Base-by-base conservation (phyloP, 345 rosid genomes). In the Populus alba region DNA sequence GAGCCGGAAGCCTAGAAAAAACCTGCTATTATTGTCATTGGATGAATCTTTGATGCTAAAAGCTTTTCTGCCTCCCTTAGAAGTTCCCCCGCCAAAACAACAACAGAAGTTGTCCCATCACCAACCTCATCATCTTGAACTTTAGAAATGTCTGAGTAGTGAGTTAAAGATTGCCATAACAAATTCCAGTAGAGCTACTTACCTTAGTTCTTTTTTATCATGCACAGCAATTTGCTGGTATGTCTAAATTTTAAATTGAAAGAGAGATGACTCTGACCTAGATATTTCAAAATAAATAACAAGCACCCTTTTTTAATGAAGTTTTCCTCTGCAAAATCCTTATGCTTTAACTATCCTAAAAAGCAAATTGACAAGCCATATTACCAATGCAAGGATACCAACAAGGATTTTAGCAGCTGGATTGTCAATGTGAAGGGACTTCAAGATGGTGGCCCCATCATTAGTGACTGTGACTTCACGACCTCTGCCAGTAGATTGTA, bases 121-220 rank as follows among this genome's bases (percentile, higher is more conserved):
- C 99, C 99, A 74, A 96, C 99, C 89, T 96, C 99, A 78, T 96
- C 99, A 84, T 96, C 99, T 86, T 96, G 99, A 75, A 96, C 99
- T 90, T 96, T 96, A 12, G 99, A 96, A 77, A 96, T 96, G 76
- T 96, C 99, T 94, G 71, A 66, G 38, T 6, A 39, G 5, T 16
- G 43, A 37, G 51, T 78, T 67, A 84, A 84, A 78, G 79, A 38
- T 37, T 38, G 4, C 45, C 66, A 45, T 66, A 68, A 57, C 71
- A 62, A 23, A 25, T 61, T 31, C 31, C 37, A 77, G 16, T 45
- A 45, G 43, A 70, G 22, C 79, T 33, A 72, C 68, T 45, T 59
- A 29, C 68, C 53, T 45, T 45, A 13, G 5, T 45, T 45, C 16
- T 45, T 12, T 41, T 45, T 45, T 12, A 45, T 45, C 51, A 13